Base-by-base conservation (phyloP, 164 flowering plant genomes). In the Amborella trichopoda region DNA sequence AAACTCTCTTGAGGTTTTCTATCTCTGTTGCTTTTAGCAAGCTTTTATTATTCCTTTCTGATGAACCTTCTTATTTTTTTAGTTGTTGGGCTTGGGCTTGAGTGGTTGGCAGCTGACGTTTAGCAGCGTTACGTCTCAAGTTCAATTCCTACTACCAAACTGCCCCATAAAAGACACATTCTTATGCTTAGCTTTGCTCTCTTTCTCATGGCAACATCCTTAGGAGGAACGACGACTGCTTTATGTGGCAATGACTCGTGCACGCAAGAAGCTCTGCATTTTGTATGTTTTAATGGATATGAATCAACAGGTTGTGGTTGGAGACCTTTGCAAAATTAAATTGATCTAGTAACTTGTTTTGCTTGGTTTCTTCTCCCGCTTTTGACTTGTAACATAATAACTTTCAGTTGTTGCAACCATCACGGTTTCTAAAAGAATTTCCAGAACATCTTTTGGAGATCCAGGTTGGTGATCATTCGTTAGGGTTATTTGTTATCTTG, bases 201-300 rank as follows among this genome's bases (percentile, higher is more conserved):
- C 14, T 30, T 30, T 30, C 14, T 14, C 14, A 1, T 30, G 14
- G 14, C 34, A 30, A 30, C 34, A 8, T 30, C 54, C 17, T 23
- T 50, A 90, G 97, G 98, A 90, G 68, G 98, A 90, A 58, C 61
- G 95, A 3, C 84, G 98, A 13, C 58, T 90, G 6, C 59, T 90
- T 3, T 90, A 86, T 58, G 98, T 90, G 47, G 98, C 84, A 44
- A 90, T 90, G 95, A 86, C 95, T 56, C 95, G 98, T 62, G 95
- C 98, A 40, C 68, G 90, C 8, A 76, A 70, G 52, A 86, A 78
- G 48, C 82, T 90, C 50, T 75, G 66, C 64, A 71, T 90, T 54
- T 63, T 81, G 44, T 81, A 90, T 68, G 70, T 81, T 49, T 36
- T 58, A 6, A 59, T 79, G 83, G 94, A 90, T 65, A 68, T 83